Percentiles rank a stretch among this genome's conserved stretches.
Evolutionary conservation across 495 filamentous ascomycete genomes (phyloP).

Genomic region (Lichina pygmaea): DNA sequence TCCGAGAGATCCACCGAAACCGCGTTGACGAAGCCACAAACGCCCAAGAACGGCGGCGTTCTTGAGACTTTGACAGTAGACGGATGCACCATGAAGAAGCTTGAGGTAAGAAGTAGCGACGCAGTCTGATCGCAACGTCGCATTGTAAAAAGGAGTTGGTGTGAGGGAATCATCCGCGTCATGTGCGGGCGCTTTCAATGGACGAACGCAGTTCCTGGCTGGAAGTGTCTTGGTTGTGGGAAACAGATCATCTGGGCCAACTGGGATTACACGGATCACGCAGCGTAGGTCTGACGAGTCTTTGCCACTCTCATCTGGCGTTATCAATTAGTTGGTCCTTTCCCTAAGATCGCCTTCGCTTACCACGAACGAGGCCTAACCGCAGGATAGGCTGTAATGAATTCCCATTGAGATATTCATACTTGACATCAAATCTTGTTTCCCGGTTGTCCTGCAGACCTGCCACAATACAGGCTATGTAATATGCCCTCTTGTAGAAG

Average conservation of each 20-base stretch:
- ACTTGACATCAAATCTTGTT: conserved; percentile 27
- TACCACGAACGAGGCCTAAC: conserved; percentile 16
- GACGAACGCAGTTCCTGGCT: conserved; percentile 40
- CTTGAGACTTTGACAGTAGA: conserved; percentile 39
- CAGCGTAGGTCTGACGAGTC: conserved; percentile 17
- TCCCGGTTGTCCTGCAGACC: conserved; percentile 29
- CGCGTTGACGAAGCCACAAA: conserved; percentile 72
- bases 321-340: neutral
- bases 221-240: conserved; percentile 37
- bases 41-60: conserved; percentile 69
- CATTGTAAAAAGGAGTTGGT: conserved; percentile 74
- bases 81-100: conserved; percentile 33
- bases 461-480: conserved; percentile 52
- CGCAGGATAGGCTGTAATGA: conserved; percentile 45
- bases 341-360: neutral
- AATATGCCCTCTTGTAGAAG: conserved; percentile 86
- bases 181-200: conserved; percentile 14
- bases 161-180: conserved; percentile 4
- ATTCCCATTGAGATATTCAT: conserved; percentile 49
- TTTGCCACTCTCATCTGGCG: neutral
- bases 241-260: conserved; percentile 38
- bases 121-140: conserved; percentile 53
- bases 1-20: conserved; percentile 35
- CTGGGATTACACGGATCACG: conserved; percentile 53
- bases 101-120: conserved; percentile 46